phyloP scores from a whole-genome alignment of 495 filamentous ascomycete species.

The Daldinia grandis region DNA sequence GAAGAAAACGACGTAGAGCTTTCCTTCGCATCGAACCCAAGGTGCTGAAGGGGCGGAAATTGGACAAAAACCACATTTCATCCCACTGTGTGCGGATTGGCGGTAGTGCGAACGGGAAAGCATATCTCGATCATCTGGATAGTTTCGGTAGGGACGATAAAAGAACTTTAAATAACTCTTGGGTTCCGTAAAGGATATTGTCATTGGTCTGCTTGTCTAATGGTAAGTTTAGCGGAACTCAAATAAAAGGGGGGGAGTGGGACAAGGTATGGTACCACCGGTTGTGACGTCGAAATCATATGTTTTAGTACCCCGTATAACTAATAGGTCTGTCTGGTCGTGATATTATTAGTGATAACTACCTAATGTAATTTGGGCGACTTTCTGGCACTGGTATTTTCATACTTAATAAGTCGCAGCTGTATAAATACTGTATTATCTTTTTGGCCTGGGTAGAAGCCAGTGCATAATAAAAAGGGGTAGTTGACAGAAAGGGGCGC shows the following conservation, averaged over 20 bases:
- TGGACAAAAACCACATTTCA: conserved; percentile 21
- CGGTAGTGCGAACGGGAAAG: not conserved
- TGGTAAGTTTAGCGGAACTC: not conserved
- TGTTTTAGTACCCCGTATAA: not conserved
- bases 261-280: not conserved
- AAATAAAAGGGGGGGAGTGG: not conserved
- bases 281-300: not conserved
- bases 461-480: not conserved
- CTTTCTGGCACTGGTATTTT: no score
- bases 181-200: not conserved
- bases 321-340: not conserved
- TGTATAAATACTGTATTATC: not conserved
- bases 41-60: conserved; percentile 10
- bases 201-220: not conserved
- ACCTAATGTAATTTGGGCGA: not conserved
- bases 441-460: not conserved
- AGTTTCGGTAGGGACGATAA: conserved; percentile 15
- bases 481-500: not conserved
- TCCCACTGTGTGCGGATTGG: not conserved
- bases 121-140: conserved; percentile 48
- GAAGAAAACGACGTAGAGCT: not conserved
- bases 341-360: not conserved
- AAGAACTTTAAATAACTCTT: conserved; percentile 48
- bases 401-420: not conserved
- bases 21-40: conserved; percentile 45